These are phyloP conservation scores for Phytophthora agathidicida DNA, from an alignment of 352 stramenopile genomes.

Conservation along the genomic window DNA sequence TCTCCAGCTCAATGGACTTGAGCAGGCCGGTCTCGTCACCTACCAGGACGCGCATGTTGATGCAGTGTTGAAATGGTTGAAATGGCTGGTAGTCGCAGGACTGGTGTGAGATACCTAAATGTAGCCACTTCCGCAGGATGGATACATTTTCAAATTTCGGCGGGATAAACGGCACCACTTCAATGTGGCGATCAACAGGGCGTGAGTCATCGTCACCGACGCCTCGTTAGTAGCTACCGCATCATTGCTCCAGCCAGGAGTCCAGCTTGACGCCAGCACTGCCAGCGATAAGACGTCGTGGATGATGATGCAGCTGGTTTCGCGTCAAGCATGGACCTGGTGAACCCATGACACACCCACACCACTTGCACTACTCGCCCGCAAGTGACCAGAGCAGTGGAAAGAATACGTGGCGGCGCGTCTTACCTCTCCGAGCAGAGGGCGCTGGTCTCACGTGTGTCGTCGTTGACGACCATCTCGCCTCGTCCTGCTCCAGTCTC, in stretches of 20 bases:
- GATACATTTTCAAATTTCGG: constrained; percentile 3
- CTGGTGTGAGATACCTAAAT: background rate
- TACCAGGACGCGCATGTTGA: constrained; percentile 73
- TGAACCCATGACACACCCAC: constrained; percentile 30
- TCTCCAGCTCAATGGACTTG: constrained; percentile 84
- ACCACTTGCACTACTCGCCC: background rate
- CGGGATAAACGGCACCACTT: too few species aligned
- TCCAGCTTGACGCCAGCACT: background rate
- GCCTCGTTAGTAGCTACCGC: too few species aligned
- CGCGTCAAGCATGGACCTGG: background rate
- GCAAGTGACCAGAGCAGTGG: constrained; percentile 2
- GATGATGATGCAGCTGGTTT: constrained; percentile 19
- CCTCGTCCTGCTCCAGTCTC: constrained; percentile 11
- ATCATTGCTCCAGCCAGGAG: too few species aligned
- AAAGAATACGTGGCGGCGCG: constrained; percentile 7
- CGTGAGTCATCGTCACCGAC: background rate
- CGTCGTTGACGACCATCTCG: too few species aligned
- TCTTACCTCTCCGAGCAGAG: background rate
- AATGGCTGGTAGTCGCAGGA: constrained; percentile 19
- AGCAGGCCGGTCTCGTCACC: constrained; percentile 84
- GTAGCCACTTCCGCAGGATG: background rate
- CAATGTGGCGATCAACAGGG: background rate
- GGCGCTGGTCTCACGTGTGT: background rate
- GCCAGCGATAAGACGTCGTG: constrained; percentile 7
- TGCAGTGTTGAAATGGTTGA: constrained; percentile 2